phyloP scores from a whole-genome alignment of 2,329 filamentous ascomycete genomes.

The Triangularia verruculosa region DNA sequence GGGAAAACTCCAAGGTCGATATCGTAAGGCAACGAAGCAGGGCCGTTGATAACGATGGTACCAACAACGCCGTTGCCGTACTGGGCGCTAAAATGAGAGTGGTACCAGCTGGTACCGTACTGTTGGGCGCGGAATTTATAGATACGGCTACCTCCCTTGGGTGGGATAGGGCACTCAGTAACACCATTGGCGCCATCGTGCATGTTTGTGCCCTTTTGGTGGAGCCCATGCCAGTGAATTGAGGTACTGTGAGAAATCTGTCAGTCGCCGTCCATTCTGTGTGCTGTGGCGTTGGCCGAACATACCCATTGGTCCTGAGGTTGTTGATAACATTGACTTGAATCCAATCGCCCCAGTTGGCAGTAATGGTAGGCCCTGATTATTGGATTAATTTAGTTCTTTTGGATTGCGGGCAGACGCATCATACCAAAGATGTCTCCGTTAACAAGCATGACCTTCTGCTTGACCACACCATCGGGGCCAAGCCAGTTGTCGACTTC shows the following conservation, averaged over 20 bases:
- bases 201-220: slow-evolving; percentile 43
- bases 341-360: slow-evolving; percentile 50
- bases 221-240: slow-evolving; percentile 50
- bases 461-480: slow-evolving; percentile 31
- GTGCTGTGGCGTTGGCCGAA: neutral
- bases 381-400: neutral
- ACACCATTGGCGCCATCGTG: slow-evolving; percentile 46
- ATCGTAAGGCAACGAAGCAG: slow-evolving; percentile 47
- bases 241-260: slow-evolving; percentile 33
- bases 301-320: slow-evolving; percentile 45
- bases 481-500: slow-evolving; percentile 31
- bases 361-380: slow-evolving; percentile 51
- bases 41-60: slow-evolving; percentile 46
- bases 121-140: slow-evolving; percentile 40
- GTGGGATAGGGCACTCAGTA: slow-evolving; percentile 42
- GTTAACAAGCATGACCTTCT: slow-evolving; percentile 47
- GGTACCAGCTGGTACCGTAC: slow-evolving; percentile 42
- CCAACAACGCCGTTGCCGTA: slow-evolving; percentile 49
- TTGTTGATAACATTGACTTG: slow-evolving; percentile 64
- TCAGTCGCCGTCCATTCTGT: slow-evolving; percentile 25
- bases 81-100: slow-evolving; percentile 47
- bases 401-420: neutral
- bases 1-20: slow-evolving; percentile 49
- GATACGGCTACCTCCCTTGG: slow-evolving; percentile 32
- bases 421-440: slow-evolving; percentile 25